A percentile compares a stretch with the other conserved stretches of the same genome.
Conservation (phyloP, 306 rosid genomes). For the Dryas drummondii region DNA sequence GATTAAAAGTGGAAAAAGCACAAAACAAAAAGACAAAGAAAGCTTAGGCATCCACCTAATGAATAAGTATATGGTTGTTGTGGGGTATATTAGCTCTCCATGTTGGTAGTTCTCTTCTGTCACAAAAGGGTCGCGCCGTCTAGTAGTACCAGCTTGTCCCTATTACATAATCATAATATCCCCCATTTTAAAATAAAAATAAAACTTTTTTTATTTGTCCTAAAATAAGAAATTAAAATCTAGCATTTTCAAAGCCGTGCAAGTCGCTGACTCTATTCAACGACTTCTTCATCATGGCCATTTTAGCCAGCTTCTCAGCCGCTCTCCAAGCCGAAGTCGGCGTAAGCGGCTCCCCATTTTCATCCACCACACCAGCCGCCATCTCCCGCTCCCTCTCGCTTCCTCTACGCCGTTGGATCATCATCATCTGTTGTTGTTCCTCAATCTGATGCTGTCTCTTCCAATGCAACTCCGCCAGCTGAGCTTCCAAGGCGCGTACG, state of each 20-base stretch:
- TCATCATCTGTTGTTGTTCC: constrained; percentile 33
- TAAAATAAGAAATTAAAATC: constrained; percentile 42
- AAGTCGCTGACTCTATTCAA: constrained; percentile 70
- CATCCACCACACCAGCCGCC: constrained; percentile 41
- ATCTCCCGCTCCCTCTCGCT: constrained; percentile 26
- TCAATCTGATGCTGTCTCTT: constrained; percentile 48
- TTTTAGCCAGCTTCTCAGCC: constrained; percentile 80
- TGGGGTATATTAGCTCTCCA: constrained; percentile 26
- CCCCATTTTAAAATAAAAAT: background rate
- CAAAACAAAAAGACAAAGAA: constrained; percentile 10
- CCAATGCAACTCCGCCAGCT: constrained; percentile 75
- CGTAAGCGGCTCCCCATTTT: constrained; percentile 77
- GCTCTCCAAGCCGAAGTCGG: constrained; percentile 87
- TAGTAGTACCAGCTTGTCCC: constrained; percentile 34
- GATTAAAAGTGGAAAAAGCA: background rate
- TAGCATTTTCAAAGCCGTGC: constrained; percentile 91
- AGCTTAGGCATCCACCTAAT: background rate
- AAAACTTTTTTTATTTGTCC: background rate
- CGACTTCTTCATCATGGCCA: constrained; percentile 74
- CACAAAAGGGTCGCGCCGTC: constrained; percentile 42
- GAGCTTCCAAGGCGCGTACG: constrained; percentile 54
- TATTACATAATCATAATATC: constrained; percentile 6
- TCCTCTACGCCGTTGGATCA: constrained; percentile 52
- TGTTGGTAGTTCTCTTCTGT: background rate
- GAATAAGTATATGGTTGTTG: background rate